Evolutionary conservation across 1,284 basidiomycete species (phyloP).

Genomic region (Albatrellus sp.): DNA sequence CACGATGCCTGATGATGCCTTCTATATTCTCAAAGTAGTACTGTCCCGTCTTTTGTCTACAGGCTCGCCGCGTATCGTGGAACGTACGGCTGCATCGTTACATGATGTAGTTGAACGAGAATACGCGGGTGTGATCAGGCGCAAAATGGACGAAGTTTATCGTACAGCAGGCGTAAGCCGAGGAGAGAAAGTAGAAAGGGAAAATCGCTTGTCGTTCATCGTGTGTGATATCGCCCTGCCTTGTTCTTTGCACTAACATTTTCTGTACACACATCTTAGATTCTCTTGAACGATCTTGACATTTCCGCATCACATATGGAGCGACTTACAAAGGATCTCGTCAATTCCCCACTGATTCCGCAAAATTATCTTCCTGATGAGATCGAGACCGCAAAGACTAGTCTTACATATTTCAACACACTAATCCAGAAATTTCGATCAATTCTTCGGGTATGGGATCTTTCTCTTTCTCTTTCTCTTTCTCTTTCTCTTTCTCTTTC

Average conservation of each 20-base stretch:
- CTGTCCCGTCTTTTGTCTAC: constrained; percentile 65
- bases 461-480: background rate
- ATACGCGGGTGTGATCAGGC: constrained; percentile 66
- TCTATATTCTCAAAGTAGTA: constrained; percentile 85
- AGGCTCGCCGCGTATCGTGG: constrained; percentile 50
- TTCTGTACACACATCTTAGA: constrained; percentile 31
- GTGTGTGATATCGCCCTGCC: constrained; percentile 32
- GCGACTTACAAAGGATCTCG: constrained; percentile 61
- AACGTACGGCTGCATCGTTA: constrained; percentile 48
- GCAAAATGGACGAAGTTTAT: constrained; percentile 83
- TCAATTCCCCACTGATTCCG: constrained; percentile 39
- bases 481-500: background rate
- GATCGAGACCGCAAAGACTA: constrained; percentile 30
- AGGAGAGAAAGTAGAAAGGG: constrained; percentile 66
- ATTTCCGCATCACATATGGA: constrained; percentile 80
- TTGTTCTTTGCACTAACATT: background rate
- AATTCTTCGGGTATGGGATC: constrained; percentile 47
- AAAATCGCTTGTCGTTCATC: constrained; percentile 68
- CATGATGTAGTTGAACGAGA: constrained; percentile 70
- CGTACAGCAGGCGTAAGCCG: constrained; percentile 37
- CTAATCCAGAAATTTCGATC: constrained; percentile 57
- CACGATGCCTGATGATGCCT: constrained; percentile 83
- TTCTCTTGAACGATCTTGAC: constrained; percentile 82
- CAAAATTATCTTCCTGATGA: constrained; percentile 65
- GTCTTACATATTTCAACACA: constrained; percentile 36